phyloP scores from a whole-genome alignment of 2,329 filamentous ascomycete genomes.

The Penicillium concentricum region DNA sequence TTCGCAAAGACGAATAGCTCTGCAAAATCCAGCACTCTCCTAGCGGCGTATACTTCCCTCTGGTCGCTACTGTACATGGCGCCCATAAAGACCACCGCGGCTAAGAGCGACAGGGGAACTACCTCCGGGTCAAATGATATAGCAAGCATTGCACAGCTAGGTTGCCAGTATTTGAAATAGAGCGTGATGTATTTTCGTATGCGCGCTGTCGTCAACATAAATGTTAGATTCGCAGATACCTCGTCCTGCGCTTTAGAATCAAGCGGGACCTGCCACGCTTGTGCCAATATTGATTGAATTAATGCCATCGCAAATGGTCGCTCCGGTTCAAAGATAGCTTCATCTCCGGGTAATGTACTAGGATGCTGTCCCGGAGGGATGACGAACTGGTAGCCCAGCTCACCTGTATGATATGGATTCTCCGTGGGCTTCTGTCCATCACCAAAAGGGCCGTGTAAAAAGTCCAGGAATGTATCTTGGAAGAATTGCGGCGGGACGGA shows the following conservation, averaged over 20 bases:
- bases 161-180: conserved; percentile 49
- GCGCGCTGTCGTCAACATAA: conserved; percentile 41
- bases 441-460: conserved; percentile 39
- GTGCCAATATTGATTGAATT: conserved; percentile 42
- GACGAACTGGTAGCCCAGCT: conserved; percentile 18
- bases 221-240: conserved; percentile 40
- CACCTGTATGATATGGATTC: conserved; percentile 19
- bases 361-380: conserved; percentile 21
- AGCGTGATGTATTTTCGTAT: conserved; percentile 44
- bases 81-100: conserved; percentile 45
- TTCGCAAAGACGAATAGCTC: conserved; percentile 47
- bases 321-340: conserved; percentile 36
- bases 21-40: conserved; percentile 43
- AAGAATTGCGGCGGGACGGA: conserved; percentile 30
- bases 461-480: conserved; percentile 38
- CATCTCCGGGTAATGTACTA: conserved; percentile 18
- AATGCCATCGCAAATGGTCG: conserved; percentile 40
- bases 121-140: conserved; percentile 42
- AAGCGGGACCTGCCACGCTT: conserved; percentile 39
- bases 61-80: conserved; percentile 47
- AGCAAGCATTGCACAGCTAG: conserved; percentile 46
- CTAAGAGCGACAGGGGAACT: conserved; percentile 39
- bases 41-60: conserved; percentile 39
- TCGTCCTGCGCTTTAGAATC: conserved; percentile 41
- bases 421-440: conserved; percentile 26